Conservation (phyloP, 148 eudicot genomes). For the Tetragonia tetragonoides region DNA sequence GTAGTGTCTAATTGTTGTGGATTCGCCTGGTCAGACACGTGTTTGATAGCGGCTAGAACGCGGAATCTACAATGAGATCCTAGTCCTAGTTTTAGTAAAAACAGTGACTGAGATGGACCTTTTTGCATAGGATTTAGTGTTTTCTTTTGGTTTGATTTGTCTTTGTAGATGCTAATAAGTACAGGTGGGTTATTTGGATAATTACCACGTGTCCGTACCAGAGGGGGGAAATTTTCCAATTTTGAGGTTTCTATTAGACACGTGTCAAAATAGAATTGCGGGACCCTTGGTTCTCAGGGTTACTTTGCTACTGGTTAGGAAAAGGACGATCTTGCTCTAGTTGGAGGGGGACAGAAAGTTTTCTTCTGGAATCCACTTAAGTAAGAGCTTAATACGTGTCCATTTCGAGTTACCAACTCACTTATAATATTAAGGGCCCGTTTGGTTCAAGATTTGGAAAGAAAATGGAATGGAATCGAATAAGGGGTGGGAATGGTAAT, state of each 20-base stretch:
- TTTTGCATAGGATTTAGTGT: neutral
- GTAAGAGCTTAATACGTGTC: constrained; percentile 12
- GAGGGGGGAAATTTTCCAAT: neutral
- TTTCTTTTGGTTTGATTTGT: neutral
- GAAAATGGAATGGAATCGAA: too few species aligned
- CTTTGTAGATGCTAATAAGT: constrained; percentile 1
- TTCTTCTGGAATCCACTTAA: neutral
- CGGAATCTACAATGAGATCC: constrained; percentile 11
- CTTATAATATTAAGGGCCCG: neutral
- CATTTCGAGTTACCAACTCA: constrained; percentile 4
- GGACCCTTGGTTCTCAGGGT: neutral
- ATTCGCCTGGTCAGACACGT: constrained; percentile 4
- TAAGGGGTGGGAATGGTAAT: too few species aligned
- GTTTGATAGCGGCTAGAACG: neutral
- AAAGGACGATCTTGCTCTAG: neutral
- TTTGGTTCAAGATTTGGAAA: too few species aligned
- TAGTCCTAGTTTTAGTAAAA: constrained; percentile 14
- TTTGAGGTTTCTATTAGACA: neutral
- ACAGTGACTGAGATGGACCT: neutral
- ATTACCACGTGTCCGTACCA: constrained; percentile 16
- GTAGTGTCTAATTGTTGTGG: constrained; percentile 4
- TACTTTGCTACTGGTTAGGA: neutral
- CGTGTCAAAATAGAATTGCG: constrained; percentile 10
- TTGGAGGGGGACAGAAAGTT: constrained; percentile 18
- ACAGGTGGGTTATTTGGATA: neutral